Evolutionary conservation across 495 filamentous ascomycete genomes (phyloP), one percentile per base, ranked within the genome.

Genomic region (Parathielavia appendiculata): DNA sequence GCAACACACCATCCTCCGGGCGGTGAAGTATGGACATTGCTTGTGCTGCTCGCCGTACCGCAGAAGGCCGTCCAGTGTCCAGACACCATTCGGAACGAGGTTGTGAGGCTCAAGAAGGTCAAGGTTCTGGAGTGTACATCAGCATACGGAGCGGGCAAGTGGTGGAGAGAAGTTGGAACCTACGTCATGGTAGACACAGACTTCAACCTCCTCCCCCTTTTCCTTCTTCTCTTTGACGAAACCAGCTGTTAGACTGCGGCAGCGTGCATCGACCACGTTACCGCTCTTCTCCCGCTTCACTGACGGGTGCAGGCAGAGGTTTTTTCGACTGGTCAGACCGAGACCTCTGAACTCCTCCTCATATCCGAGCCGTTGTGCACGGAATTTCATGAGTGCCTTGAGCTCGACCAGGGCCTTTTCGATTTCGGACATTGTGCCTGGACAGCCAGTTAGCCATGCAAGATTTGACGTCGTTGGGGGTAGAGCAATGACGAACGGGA

Each of bases 211-310:
- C 69, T 99, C 93, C 6, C 93, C 93, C 57, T 87, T 84, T 39
- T 91, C 89, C 66, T 93, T 97, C 76, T 97, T 96, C 67, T 97
- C 92, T 68, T 90, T 96, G 54, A 97, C 87, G 66, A 99, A 99
- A 17, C 91, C 92, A 1, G 93, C 95, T 2, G 95, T 99, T 58
- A 99, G 76, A 68, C 91, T 95, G 72, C 93, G 83, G 75, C 93
- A 99, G 58, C 91, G 81, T 8, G 95, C 91, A 76, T 99, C 93
- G 40, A 99, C 93, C 16, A 97, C 81, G 14, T 84, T 81, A 17
- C 93, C 93, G 66, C 91, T 97, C 76, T 96, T 97, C 69, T 99
- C 93, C 48, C 88, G 79, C 71, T 90, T 96, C 13, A 99, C 95
- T 0, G 89, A 90, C 11, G 93, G 95, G 71, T 99, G 93, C 23